phyloP scores from a whole-genome alignment of 306 rosid species.

The Cercis canadensis region DNA sequence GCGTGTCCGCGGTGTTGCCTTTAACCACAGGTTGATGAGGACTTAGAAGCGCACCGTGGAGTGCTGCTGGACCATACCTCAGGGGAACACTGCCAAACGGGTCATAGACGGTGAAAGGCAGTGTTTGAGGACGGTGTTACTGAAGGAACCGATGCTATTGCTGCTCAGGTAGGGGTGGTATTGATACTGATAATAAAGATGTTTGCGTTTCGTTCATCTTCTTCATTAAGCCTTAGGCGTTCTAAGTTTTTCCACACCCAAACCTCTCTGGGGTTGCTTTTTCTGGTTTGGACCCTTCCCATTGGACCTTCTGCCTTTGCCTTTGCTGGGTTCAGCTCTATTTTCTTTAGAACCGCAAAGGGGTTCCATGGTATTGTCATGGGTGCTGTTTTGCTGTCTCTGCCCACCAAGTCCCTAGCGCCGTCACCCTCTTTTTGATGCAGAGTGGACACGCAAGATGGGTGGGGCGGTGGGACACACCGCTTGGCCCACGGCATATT shows the following conservation, averaged over 20 bases:
- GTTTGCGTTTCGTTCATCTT: slow-evolving; percentile 49
- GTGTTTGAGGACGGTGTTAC: slow-evolving; percentile 8
- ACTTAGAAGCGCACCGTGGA: slow-evolving; percentile 13
- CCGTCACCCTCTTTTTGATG: too few species aligned
- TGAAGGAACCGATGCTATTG: slow-evolving; percentile 21
- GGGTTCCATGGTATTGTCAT: slow-evolving; percentile 14
- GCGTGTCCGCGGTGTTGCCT: too few species aligned
- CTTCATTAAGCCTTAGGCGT: slow-evolving; percentile 50
- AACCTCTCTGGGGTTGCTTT: slow-evolving; percentile 73
- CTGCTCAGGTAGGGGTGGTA: slow-evolving; percentile 6
- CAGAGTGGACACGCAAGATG: too few species aligned
- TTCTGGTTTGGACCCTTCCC: slow-evolving; percentile 47
- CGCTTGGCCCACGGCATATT: too few species aligned
- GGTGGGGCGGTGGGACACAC: too few species aligned
- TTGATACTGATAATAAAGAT: too few species aligned
- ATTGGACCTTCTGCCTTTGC: slow-evolving; percentile 43
- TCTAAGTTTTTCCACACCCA: slow-evolving; percentile 75
- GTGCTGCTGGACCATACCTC: slow-evolving; percentile 43
- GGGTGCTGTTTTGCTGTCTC: slow-evolving; percentile 13
- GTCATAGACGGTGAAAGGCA: slow-evolving; percentile 24
- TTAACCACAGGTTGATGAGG: slow-evolving; percentile 23
- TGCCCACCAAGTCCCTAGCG: too few species aligned
- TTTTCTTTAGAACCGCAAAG: slow-evolving; percentile 21
- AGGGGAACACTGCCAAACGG: slow-evolving; percentile 40
- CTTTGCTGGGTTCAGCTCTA: slow-evolving; percentile 33